A percentile compares a stretch with the other conserved stretches of the same genome.
These are phyloP conservation scores for Magnaporthiopsis rhizophila DNA, from an alignment of 2,329 filamentous ascomycete species.

Conservation along the genomic window DNA sequence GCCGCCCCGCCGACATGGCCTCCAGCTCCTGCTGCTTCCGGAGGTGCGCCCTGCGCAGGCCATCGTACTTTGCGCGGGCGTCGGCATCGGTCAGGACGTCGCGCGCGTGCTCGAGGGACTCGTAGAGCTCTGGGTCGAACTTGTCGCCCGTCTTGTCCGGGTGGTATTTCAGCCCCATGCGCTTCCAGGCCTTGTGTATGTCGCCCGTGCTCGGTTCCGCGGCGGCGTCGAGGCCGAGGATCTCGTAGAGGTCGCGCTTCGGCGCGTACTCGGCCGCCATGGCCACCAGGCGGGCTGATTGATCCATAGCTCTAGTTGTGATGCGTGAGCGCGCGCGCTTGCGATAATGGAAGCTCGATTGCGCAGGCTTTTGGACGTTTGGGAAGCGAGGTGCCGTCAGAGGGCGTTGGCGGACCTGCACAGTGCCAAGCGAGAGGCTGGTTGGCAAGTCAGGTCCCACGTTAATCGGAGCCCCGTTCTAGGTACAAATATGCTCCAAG, in stretches of 20 bases:
- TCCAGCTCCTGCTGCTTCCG: slow-evolving; percentile 64
- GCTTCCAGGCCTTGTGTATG: slow-evolving; percentile 76
- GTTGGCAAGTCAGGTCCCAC: too few relatives aligned
- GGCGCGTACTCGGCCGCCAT: slow-evolving; percentile 52
- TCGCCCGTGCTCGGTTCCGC: slow-evolving; percentile 52
- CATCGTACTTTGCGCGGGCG: slow-evolving; percentile 71
- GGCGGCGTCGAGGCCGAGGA: slow-evolving; percentile 60
- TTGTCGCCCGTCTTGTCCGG: slow-evolving; percentile 78
- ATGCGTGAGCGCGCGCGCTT: background rate
- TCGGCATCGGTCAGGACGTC: slow-evolving; percentile 68
- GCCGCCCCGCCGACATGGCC: slow-evolving; percentile 62
- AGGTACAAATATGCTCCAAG: too few relatives aligned
- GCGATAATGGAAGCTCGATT: too few relatives aligned
- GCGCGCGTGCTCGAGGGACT: slow-evolving; percentile 76
- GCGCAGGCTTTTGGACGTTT: too few relatives aligned
- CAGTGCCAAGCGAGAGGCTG: too few relatives aligned
- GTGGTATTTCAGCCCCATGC: slow-evolving; percentile 75
- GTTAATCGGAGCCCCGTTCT: too few relatives aligned
- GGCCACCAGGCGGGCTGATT: slow-evolving; percentile 36
- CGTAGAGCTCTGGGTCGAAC: slow-evolving; percentile 75
- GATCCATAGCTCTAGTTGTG: background rate
- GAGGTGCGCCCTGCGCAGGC: slow-evolving; percentile 61
- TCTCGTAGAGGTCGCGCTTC: slow-evolving; percentile 68
- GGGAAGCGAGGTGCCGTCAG: too few relatives aligned
- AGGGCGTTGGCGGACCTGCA: too few relatives aligned